Evolutionary conservation across 2,329 filamentous ascomycete species (phyloP).

Genomic region (Sarocladiaceae sp.): DNA sequence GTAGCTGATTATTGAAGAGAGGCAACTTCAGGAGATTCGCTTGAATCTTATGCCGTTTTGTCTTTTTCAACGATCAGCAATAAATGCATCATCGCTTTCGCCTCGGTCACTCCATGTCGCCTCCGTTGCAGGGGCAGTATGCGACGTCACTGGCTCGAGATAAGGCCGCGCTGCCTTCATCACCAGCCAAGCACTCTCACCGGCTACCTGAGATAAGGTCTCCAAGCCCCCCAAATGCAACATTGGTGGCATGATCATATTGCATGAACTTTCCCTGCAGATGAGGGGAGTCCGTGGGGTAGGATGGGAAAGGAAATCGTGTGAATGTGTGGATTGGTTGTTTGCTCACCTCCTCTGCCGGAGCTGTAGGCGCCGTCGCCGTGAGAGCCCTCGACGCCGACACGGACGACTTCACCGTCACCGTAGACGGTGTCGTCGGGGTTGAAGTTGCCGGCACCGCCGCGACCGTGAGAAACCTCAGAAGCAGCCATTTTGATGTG

Average conservation of each 20-base stretch:
- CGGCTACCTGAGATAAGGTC: not conserved
- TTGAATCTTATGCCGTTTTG: not conserved
- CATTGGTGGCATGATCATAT: not conserved
- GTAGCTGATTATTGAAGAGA: too few species aligned
- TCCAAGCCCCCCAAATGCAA: not conserved
- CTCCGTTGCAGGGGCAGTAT: not conserved
- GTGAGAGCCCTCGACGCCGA: constrained; percentile 50
- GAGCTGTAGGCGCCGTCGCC: constrained; percentile 55
- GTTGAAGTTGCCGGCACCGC: constrained; percentile 59
- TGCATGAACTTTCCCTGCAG: not conserved
- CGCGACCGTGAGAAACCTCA: constrained; percentile 57
- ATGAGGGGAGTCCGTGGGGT: not conserved
- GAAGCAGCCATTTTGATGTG: not conserved
- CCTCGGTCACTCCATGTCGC: not conserved
- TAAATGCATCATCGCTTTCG: not conserved
- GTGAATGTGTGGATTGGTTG: too few species aligned
- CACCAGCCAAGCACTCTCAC: not conserved
- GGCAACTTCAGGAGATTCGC: not conserved
- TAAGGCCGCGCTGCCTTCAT: not conserved
- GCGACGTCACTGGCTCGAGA: not conserved
- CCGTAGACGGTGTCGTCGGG: constrained; percentile 54
- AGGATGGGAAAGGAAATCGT: not conserved
- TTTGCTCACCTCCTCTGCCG: constrained; percentile 51
- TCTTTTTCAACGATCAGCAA: not conserved
- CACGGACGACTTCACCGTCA: constrained; percentile 58